Base-by-base conservation (phyloP, 768 basidiomycete species). In the Filobasidium wieringae region DNA sequence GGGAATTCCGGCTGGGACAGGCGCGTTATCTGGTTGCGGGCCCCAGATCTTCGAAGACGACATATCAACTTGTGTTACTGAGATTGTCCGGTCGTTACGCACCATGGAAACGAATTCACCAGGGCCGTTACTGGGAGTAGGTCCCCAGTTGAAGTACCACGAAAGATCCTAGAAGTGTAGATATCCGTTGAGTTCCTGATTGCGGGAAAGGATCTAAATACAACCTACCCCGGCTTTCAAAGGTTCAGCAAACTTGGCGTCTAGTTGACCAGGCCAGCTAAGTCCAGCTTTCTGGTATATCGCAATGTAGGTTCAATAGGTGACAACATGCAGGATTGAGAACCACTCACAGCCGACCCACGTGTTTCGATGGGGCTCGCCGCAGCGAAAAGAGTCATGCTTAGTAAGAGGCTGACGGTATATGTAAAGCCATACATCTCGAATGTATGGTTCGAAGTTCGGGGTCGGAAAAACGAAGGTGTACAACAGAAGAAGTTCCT, bases 71-170 rank as follows among this genome's bases (percentile, higher is more conserved):
- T 43, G 11, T 8, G 19, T 19, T n/a, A 11, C 9, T n/a, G 19
- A 47, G 4, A 22, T 6, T 27, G 22, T 2, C 14, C 24, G 19
- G 43, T 8, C 26, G 22, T 32, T 32, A n/a, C 36, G 49, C 4
- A 55, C 19, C 47, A 29, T 41, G 2, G 53, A 22, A 19, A 51
- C 54, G n/a, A 55, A 55, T n/a, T 56, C 47, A 4, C 53, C 53
- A 1, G 58, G 52, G 6, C 32, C 33, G 7, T 34, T 53, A 5
- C 30, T 12, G 12, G 37, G 54, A 2, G 26, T 55, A 30, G 30
- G n/a, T 4, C 15, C 54, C 54, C 54, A 55, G 29, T 55, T 55
- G 30, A 26, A 55, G 54, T 55, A 55, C 54, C 54, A 55, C 5
- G 33, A 9, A n/a, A 53, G 33, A 36, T 53, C 50, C 50, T 51